Evolutionary conservation across 169 alveolate genomes (phyloP).

Genomic region (Plasmodium blacklocki): DNA sequence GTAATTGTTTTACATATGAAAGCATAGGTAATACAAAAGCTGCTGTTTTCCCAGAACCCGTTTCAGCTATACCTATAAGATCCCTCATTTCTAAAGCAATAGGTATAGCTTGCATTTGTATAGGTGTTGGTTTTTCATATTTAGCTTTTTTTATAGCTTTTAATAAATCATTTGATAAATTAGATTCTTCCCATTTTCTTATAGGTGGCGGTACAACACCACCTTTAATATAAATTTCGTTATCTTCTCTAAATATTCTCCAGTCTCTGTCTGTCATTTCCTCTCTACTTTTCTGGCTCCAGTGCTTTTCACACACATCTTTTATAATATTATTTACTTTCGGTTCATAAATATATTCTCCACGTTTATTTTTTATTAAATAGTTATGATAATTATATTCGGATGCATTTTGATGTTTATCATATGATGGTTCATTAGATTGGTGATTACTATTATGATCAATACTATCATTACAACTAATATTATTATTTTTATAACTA

Average conservation of each 20-base stretch:
- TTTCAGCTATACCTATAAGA: constrained; percentile 98
- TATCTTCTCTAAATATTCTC: constrained; percentile 96
- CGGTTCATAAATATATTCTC: constrained; percentile 64
- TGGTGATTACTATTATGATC: too few relatives aligned
- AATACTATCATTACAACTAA: neutral
- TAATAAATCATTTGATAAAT: constrained; percentile 84
- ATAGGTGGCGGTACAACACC: constrained; percentile 95
- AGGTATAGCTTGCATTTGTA: constrained; percentile 97
- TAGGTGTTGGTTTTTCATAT: constrained; percentile 95
- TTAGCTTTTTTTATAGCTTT: constrained; percentile 85
- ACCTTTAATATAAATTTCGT: constrained; percentile 92
- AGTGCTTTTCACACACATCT: constrained; percentile 83
- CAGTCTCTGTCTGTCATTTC: constrained; percentile 96
- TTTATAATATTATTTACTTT: constrained; percentile 55
- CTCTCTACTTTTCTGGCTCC: constrained; percentile 89
- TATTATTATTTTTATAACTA: neutral
- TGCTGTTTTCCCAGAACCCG: constrained; percentile 97
- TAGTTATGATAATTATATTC: constrained; percentile 9
- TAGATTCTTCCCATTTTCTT: constrained; percentile 93
- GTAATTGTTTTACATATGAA: constrained; percentile 90
- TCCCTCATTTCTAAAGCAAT: constrained; percentile 94
- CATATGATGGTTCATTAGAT: neutral
- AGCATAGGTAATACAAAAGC: constrained; percentile 97
- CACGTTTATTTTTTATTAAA: constrained; percentile 19
- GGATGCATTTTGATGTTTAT: constrained; percentile 24